Conservation (phyloP, 306 rosid genomes). For the Cicer judaicum region DNA sequence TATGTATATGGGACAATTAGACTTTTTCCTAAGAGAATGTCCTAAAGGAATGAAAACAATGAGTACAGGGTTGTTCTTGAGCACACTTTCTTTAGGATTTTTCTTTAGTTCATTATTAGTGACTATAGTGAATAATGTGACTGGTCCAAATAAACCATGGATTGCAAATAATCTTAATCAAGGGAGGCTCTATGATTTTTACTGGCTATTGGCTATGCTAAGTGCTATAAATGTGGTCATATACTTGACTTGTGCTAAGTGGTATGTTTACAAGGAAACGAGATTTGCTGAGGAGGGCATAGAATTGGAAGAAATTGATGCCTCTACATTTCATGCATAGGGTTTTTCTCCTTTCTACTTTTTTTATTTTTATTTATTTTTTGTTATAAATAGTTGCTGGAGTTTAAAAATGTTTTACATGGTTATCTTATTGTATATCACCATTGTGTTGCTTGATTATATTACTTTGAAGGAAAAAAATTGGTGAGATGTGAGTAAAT, state of each 20-base stretch:
- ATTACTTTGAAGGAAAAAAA: no score
- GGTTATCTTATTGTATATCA: no score
- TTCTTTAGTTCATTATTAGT: constrained; percentile 79
- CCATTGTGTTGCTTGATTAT: no score
- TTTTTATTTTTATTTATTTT: no score
- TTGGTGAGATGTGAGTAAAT: no score
- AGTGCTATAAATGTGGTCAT: constrained; percentile 70
- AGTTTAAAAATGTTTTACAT: no score
- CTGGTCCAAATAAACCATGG: constrained; percentile 69
- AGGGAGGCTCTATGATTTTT: constrained; percentile 85
- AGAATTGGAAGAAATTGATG: constrained; percentile 53
- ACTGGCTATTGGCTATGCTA: constrained; percentile 77
- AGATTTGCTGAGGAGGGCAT: constrained; percentile 56
- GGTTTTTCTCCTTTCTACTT: no score
- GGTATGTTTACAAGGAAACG: constrained; percentile 89
- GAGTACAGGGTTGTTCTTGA: constrained; percentile 90
- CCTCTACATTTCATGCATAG: no score
- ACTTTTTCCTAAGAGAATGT: constrained; percentile 80
- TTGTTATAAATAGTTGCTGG: no score
- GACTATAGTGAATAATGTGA: constrained; percentile 65
- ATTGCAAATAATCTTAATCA: constrained; percentile 68
- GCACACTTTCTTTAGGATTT: constrained; percentile 79
- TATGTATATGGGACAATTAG: constrained; percentile 80
- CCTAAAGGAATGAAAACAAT: constrained; percentile 92
- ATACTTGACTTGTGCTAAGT: constrained; percentile 69